A percentile compares a stretch with the other conserved stretches of the same genome.
Evolutionary conservation across 2,329 filamentous ascomycete species (phyloP).

Genomic region (Phialemonium atrogriseum): DNA sequence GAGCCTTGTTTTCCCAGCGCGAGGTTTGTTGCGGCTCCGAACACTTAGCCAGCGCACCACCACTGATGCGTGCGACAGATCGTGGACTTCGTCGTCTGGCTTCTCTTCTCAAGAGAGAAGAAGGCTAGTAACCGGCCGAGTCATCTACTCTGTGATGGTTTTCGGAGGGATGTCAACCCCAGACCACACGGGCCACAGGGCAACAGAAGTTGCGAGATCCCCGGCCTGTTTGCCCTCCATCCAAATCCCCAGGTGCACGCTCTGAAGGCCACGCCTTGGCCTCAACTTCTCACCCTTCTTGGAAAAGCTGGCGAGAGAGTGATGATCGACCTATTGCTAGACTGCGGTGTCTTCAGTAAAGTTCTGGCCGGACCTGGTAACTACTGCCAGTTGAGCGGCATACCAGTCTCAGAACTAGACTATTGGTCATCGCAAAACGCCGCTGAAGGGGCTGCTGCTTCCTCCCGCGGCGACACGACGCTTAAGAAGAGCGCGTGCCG

Average conservation of each 20-base stretch:
- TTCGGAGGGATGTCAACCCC: constrained; percentile 38
- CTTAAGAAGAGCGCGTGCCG: constrained; percentile 7
- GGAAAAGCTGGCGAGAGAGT: constrained; percentile 68
- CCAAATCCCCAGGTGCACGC: constrained; percentile 62
- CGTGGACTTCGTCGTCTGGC: constrained; percentile 69
- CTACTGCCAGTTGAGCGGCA: constrained; percentile 73
- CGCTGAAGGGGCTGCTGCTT: constrained; percentile 9
- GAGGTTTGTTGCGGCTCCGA: constrained; percentile 44
- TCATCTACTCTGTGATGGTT: constrained; percentile 81
- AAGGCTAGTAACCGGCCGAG: constrained; percentile 43
- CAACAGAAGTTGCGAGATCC: constrained; percentile 38
- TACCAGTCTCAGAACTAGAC: constrained; percentile 18
- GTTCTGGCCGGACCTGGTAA: constrained; percentile 54
- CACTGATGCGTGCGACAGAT: constrained; percentile 40
- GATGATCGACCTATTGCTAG: constrained; percentile 68
- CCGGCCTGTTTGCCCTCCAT: constrained; percentile 55
- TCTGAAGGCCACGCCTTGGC: constrained; percentile 68
- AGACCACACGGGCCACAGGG: constrained; percentile 16
- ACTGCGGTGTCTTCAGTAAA: constrained; percentile 66
- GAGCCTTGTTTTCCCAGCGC: constrained; percentile 46
- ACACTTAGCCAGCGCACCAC: constrained; percentile 1
- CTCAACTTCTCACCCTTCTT: constrained; percentile 62
- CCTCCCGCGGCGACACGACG: not conserved
- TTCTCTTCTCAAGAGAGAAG: constrained; percentile 57
- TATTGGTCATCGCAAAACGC: not conserved